phyloP scores from a whole-genome alignment of 129 eudicot species.

The Glebionis coronaria region DNA sequence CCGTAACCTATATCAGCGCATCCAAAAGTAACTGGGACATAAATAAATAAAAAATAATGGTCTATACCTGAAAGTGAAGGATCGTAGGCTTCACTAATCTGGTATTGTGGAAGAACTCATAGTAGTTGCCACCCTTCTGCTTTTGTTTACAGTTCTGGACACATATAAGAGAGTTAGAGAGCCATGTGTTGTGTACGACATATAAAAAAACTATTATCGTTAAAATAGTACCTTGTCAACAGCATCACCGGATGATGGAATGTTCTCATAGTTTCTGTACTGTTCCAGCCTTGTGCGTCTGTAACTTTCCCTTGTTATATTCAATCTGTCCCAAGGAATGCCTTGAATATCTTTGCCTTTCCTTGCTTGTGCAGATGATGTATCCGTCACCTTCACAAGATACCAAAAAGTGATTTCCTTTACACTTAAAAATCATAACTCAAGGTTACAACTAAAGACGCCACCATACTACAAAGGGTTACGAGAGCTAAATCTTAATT shows the following conservation, averaged over 20 bases:
- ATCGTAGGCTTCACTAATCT: slow-evolving; percentile 93
- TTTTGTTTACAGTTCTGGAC: slow-evolving; percentile 71
- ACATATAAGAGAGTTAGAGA: neutral
- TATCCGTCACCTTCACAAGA: slow-evolving; percentile 66
- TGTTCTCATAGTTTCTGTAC: slow-evolving; percentile 77
- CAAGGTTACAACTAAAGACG: no score
- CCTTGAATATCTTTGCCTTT: slow-evolving; percentile 93
- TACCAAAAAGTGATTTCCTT: neutral
- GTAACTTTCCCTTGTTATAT: slow-evolving; percentile 72
- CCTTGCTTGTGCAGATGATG: slow-evolving; percentile 79
- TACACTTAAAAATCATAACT: neutral
- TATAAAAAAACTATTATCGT: slow-evolving; percentile 1
- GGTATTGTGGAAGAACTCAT: slow-evolving; percentile 72
- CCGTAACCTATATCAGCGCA: neutral
- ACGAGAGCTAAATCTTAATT: neutral
- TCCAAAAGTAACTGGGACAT: neutral
- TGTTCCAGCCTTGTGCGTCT: slow-evolving; percentile 73
- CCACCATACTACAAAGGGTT: neutral
- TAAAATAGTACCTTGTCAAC: slow-evolving; percentile 51
- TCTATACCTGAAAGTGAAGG: slow-evolving; percentile 78
- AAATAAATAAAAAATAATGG: neutral
- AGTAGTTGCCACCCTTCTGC: slow-evolving; percentile 72
- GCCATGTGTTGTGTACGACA: neutral
- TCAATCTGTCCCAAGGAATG: slow-evolving; percentile 83
- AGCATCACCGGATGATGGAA: slow-evolving; percentile 73